A percentile compares a stretch with the other conserved stretches of the same genome.
phyloP scores from a whole-genome alignment of 106 monocot species.

The Dioscorea alata region DNA sequence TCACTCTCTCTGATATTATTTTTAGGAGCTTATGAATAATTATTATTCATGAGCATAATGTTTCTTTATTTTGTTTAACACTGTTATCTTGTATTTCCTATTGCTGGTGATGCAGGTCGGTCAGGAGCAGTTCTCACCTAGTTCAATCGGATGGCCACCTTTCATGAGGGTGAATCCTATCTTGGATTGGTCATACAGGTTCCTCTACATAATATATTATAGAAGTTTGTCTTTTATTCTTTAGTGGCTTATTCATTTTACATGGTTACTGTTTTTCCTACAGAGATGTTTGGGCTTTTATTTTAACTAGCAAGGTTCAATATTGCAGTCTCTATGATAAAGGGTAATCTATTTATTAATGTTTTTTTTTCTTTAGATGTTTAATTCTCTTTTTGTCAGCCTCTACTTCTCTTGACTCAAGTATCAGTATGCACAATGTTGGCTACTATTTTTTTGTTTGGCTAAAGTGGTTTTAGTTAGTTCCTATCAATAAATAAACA shows the following conservation, averaged over 20 bases:
- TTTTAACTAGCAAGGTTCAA: slow-evolving; percentile 78
- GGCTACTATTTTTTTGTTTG: too few species aligned
- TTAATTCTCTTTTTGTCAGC: neutral
- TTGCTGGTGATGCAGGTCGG: slow-evolving; percentile 59
- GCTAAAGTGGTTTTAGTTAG: too few species aligned
- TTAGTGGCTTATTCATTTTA: neutral
- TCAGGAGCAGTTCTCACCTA: slow-evolving; percentile 98
- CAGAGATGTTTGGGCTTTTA: slow-evolving; percentile 99
- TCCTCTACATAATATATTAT: neutral
- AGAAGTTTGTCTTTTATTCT: neutral
- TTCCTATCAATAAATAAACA: too few species aligned
- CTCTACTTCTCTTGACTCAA: neutral
- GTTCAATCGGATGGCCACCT: slow-evolving; percentile 96
- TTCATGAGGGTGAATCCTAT: slow-evolving; percentile 99
- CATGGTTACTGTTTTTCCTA: neutral
- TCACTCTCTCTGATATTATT: neutral
- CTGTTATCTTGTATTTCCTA: neutral
- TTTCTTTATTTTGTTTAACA: neutral
- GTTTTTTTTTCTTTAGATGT: slow-evolving; percentile 1
- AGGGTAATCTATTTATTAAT: slow-evolving; percentile 54
- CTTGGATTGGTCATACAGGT: slow-evolving; percentile 99
- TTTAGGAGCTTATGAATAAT: neutral
- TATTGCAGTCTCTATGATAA: slow-evolving; percentile 94
- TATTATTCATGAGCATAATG: neutral
- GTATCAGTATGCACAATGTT: too few species aligned